phyloP scores from a whole-genome alignment of 2,329 filamentous ascomycete species.

The Sclerotiophoma versabilis region DNA sequence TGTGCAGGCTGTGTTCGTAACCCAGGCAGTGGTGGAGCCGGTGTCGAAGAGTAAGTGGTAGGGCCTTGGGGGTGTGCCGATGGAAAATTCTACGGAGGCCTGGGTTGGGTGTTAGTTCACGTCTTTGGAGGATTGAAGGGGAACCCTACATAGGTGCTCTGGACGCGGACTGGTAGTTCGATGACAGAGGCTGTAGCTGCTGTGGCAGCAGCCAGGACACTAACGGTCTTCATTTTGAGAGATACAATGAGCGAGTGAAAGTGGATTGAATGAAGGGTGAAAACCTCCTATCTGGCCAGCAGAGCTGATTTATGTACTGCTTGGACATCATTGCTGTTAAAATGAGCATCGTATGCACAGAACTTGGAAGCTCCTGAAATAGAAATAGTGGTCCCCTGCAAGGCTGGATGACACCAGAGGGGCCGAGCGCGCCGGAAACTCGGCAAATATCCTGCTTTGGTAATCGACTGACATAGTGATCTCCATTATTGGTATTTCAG shows the following conservation, averaged over 20 bases:
- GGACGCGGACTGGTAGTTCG: conserved; percentile 21
- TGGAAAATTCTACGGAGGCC: conserved; percentile 9
- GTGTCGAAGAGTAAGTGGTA: conserved; percentile 28
- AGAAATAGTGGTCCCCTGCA: conserved; percentile 11
- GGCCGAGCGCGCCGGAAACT: background rate
- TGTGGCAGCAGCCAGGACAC: background rate
- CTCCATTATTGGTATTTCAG: background rate
- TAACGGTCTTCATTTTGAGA: background rate
- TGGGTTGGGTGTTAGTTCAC: background rate
- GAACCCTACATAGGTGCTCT: conserved; percentile 10
- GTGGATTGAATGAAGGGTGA: background rate
- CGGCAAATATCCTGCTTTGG: background rate
- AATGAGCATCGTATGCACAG: conserved; percentile 16
- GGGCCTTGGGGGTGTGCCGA: conserved; percentile 23
- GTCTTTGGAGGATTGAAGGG: no score
- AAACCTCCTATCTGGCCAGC: background rate
- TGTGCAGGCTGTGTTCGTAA: conserved; percentile 25
- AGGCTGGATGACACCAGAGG: background rate
- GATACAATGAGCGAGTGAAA: background rate
- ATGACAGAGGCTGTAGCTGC: conserved; percentile 21
- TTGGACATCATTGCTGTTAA: conserved; percentile 1
- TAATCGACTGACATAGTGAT: background rate
- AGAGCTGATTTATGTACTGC: conserved; percentile 1
- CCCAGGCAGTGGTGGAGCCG: conserved; percentile 22
- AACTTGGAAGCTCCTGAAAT: conserved; percentile 2